Evolutionary conservation across 768 basidiomycete genomes (phyloP), one percentile per base, ranked within the genome.

Genomic region (Boletus pseudopeckii): DNA sequence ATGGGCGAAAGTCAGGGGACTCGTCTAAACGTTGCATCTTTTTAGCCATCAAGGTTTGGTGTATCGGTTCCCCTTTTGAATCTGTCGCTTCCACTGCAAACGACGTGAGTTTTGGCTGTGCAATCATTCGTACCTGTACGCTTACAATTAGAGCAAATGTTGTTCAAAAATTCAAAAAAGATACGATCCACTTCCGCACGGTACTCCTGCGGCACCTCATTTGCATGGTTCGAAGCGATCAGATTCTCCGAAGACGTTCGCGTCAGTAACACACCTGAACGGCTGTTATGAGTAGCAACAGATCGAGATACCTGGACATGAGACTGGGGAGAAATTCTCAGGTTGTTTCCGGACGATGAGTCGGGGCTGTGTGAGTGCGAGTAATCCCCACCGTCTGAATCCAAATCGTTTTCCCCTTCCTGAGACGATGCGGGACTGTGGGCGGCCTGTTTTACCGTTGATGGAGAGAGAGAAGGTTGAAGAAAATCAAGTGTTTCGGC

Each of bases 31-130:
- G 86, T 63, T 93, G 90, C 96, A 99, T 98, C 78, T 92, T 92
- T 78, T 98, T 98, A 1, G 95, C 89, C 96, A 99, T 99, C 63
- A 98, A 79, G 34, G 92, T 92, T 72, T 99, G 96, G 67, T 99
- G 96, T 53, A 99, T 93, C 41, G 90, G 86, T 69, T 99, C 96
- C 47, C 96, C 96, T 71, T 99, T 99, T 30, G 83, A 78, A 67
- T 98, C 97, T 45, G 86, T 89, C 5, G 90, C 88, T 53, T 97
- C 92, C 73, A 98, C 94, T 98, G 60, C 30, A 67, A 61, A 56
- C 39, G 55, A 38, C 49, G 51, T 63, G 43, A 64, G 55, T 61
- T n/a, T n/a, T 52, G 60, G 28, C 39, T 33, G 37, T 30, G 42
- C 41, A 39, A 52, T 44, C 4, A 33, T 15, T 47, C 34, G 49